Conservation (phyloP, 305 asterid species). For the Fraxinus floribunda region DNA sequence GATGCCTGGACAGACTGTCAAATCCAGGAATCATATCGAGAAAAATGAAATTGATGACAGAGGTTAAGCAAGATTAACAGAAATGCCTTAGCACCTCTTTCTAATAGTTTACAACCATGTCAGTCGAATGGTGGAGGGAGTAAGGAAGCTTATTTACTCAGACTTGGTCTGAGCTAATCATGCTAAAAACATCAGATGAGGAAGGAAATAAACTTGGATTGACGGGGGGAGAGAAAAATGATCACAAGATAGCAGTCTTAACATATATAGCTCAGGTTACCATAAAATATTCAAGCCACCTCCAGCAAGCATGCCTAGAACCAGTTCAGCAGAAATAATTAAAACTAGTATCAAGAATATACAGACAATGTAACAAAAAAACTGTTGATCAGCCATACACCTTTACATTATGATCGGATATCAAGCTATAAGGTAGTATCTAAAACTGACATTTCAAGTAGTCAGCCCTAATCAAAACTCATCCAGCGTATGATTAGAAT, state of each 20-base stretch:
- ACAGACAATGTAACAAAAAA: not conserved
- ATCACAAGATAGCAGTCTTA: not conserved
- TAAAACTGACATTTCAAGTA: not conserved
- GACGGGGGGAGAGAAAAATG: not conserved
- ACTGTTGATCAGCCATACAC: not conserved
- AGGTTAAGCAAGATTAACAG: not conserved
- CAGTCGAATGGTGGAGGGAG: not conserved
- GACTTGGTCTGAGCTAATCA: conserved; percentile 8
- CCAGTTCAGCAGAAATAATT: conserved; percentile 14
- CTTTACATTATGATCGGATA: not conserved
- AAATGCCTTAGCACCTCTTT: conserved; percentile 3
- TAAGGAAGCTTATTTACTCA: not conserved
- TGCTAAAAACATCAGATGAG: not conserved
- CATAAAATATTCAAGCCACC: not conserved
- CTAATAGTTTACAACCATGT: not conserved
- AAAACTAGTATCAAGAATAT: not conserved
- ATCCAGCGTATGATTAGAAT: conserved; percentile 4
- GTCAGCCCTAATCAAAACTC: conserved; percentile 13
- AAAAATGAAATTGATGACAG: not conserved
- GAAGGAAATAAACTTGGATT: not conserved
- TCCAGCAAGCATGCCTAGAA: conserved; percentile 3
- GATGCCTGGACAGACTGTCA: not conserved
- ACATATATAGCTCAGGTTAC: not conserved
- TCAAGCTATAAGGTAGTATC: not conserved
- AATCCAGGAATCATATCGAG: not conserved